Percentiles rank a stretch among this genome's conserved stretches.
Evolutionary conservation across 108 stramenopile species (phyloP).

Genomic region (Pseudonitzschia multistriata): DNA sequence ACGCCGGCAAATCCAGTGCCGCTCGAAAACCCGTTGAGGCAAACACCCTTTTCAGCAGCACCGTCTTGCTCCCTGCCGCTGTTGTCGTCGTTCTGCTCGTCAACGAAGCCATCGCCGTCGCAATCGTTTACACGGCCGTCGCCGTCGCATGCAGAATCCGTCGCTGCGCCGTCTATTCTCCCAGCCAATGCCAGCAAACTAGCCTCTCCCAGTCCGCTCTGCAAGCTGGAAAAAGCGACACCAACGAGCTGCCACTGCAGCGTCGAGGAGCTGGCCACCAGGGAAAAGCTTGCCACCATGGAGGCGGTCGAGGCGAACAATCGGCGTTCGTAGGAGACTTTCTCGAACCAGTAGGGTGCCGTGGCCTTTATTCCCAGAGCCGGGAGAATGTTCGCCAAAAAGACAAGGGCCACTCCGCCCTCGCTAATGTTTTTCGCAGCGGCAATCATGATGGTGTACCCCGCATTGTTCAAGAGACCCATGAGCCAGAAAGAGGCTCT

Average conservation of each 20-base stretch:
- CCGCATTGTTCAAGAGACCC: slow-evolving; percentile 77
- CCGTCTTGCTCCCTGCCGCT: not conserved
- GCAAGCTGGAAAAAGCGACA: slow-evolving; percentile 65
- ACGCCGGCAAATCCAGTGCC: slow-evolving; percentile 84
- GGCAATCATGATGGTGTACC: slow-evolving; percentile 85
- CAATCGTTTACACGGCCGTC: not conserved
- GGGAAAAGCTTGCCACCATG: slow-evolving; percentile 51
- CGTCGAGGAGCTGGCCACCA: slow-evolving; percentile 36
- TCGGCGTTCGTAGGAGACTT: slow-evolving; percentile 59
- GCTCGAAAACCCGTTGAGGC: slow-evolving; percentile 69
- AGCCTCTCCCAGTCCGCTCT: slow-evolving; percentile 85
- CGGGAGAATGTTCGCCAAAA: slow-evolving; percentile 69
- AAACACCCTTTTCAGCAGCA: slow-evolving; percentile 9
- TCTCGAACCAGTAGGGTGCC: slow-evolving; percentile 85
- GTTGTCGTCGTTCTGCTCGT: not conserved
- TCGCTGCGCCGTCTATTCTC: slow-evolving; percentile 36
- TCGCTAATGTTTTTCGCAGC: slow-evolving; percentile 73
- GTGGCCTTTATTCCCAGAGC: slow-evolving; percentile 53
- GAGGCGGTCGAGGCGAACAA: slow-evolving; percentile 42
- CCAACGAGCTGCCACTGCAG: slow-evolving; percentile 59
- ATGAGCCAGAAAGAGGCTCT: slow-evolving; percentile 53
- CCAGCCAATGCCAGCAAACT: slow-evolving; percentile 80
- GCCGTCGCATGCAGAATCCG: not conserved
- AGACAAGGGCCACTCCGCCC: slow-evolving; percentile 80
- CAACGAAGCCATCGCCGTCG: not conserved